Conservation (phyloP, 306 rosid genomes). For the Pyrus bretschneideri region DNA sequence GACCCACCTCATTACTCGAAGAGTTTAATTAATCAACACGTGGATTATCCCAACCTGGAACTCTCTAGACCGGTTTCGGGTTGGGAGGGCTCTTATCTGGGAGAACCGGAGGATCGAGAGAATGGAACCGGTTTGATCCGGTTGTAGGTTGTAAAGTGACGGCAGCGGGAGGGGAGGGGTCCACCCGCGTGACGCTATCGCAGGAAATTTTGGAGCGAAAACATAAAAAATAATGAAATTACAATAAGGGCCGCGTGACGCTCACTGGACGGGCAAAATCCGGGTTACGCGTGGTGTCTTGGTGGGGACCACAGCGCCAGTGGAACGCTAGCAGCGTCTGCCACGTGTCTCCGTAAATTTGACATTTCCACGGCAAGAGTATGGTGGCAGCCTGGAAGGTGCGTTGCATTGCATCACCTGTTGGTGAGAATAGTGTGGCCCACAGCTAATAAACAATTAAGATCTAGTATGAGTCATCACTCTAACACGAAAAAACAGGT, state of each 20-base stretch:
- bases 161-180: not conserved
- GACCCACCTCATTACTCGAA: constrained; percentile 10
- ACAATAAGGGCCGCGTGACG: constrained; percentile 50
- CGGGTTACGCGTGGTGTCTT: constrained; percentile 51
- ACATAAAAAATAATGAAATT: not conserved
- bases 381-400: not conserved
- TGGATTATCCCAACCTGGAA: constrained; percentile 8
- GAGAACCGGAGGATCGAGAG: not conserved
- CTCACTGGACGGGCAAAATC: constrained; percentile 42
- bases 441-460: not conserved
- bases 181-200: constrained; percentile 16
- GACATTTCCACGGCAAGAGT: not conserved
- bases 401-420: not conserved
- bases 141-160: constrained; percentile 24
- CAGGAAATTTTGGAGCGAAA: not conserved
- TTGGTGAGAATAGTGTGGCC: not conserved
- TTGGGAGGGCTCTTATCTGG: not conserved
- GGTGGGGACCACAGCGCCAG: constrained; percentile 43
- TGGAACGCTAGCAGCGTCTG: constrained; percentile 24
- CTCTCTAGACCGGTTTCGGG: constrained; percentile 8
- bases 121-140: constrained; percentile 21
- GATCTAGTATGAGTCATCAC: not conserved
- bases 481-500: not conserved
- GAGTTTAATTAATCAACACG: constrained; percentile 23
- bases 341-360: constrained; percentile 37